Base-by-base conservation (phyloP, 177 flowering plant species). In the Vitis hybrid region DNA sequence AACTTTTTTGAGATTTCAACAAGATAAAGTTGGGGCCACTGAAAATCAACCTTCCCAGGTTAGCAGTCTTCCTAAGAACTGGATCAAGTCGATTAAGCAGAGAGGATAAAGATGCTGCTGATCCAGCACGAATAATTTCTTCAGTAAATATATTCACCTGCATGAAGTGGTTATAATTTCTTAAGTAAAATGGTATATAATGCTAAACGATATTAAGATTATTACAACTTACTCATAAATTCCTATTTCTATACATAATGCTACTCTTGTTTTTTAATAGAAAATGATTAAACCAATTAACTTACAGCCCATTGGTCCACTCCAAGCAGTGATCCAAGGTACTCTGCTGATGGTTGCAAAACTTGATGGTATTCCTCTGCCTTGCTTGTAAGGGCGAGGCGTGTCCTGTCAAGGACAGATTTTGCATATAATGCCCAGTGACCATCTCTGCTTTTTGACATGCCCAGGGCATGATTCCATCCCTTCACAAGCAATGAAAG, bases 61-160 rank as follows among this genome's bases (percentile, higher is more conserved):
- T 79, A 73, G 99, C 98, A 56, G 90, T 88, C 79, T 86, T 72
- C 63, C 98, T 82, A 74, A 93, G 94, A 83, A 93, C 83, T 48
- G 99, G 99, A 80, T 93, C 97, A 71, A 95, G 92, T 76, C 97
- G 84, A 82, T 93, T 93, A 76, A 95, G 85, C 73, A 95, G 97
- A 67, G 85, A 74, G 35, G 99, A 95, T 63, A 95, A 81, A 35
- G 98, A 87, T 67, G 98, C 98, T 77, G 98, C 99, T 54, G 99
- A 91, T 76, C 99, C 99, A 77, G 97, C 92, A 74, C 99, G 96
- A 58, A 95, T 90, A 52, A 93, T 85, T 82, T 95, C 99, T 81
- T 95, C 99, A 74, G 99, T 93, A 72, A 95, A 95, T 81, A 95
- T 90, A 74, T 79, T 74, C 68, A 92, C 77, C 98, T 94, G 89